phyloP scores from a whole-genome alignment of 2,329 filamentous ascomycete genomes.

The Talaromyces verruculosus region DNA sequence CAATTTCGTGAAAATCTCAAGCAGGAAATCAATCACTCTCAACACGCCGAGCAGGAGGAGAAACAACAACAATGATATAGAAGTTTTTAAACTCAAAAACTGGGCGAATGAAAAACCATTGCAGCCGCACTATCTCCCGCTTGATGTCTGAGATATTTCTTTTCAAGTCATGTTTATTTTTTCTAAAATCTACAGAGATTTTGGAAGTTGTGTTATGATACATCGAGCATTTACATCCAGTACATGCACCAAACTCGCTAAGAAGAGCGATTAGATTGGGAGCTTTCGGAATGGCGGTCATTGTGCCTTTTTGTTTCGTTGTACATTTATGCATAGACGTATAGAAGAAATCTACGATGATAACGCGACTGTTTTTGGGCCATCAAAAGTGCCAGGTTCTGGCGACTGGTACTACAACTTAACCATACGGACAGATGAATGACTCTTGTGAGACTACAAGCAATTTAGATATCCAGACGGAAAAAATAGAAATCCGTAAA shows the following conservation, averaged over 20 bases:
- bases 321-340: slow-evolving; percentile 17
- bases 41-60: not conserved
- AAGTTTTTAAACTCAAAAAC: not conserved
- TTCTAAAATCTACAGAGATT: not conserved
- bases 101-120: not conserved
- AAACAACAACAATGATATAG: not conserved
- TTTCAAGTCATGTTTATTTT: not conserved
- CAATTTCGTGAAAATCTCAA: slow-evolving; percentile 15
- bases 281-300: not conserved
- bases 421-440: not conserved
- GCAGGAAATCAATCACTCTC: not conserved
- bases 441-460: not conserved
- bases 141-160: not conserved
- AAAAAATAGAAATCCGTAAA: not conserved
- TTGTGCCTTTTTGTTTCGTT: slow-evolving; percentile 2
- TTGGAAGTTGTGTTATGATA: not conserved
- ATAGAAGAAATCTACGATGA: slow-evolving; percentile 8
- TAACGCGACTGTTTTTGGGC: not conserved
- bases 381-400: not conserved
- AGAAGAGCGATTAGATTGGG: not conserved
- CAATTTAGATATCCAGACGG: not conserved
- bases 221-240: not conserved
- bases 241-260: not conserved
- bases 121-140: not conserved
- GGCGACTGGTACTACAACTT: not conserved